phyloP scores from a whole-genome alignment of 2,329 filamentous ascomycete genomes.

The Aspergillus sp. region DNA sequence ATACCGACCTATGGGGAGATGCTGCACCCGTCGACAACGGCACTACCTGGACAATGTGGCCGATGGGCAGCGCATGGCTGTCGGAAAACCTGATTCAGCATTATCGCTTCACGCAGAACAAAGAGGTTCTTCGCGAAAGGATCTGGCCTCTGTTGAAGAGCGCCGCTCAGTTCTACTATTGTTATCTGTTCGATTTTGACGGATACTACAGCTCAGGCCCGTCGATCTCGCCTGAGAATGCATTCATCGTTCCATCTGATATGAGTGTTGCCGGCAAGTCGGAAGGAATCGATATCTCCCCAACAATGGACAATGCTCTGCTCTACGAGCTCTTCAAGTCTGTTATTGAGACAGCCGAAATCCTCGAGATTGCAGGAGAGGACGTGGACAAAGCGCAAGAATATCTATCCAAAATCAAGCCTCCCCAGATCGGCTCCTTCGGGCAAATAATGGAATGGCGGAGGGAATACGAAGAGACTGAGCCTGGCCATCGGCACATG shows the following conservation, averaged over 20 bases:
- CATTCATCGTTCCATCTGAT: slow-evolving; percentile 8
- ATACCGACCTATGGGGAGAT: slow-evolving; percentile 58
- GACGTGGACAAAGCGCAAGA: slow-evolving; percentile 5
- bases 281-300: slow-evolving; percentile 24
- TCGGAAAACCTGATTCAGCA: slow-evolving; percentile 59
- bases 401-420: slow-evolving; percentile 10
- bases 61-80: slow-evolving; percentile 54
- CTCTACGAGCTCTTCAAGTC: slow-evolving; percentile 33
- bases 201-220: slow-evolving; percentile 14
- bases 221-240: slow-evolving; percentile 20
- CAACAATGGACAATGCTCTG: slow-evolving; percentile 47
- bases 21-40: slow-evolving; percentile 49
- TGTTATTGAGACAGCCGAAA: slow-evolving; percentile 1
- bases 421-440: slow-evolving; percentile 18
- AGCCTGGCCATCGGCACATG: slow-evolving; percentile 52
- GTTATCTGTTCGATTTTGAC: slow-evolving; percentile 9
- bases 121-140: slow-evolving; percentile 8
- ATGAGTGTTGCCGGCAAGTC: slow-evolving; percentile 2
- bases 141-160: slow-evolving; percentile 15
- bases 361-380: slow-evolving; percentile 1
- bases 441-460: slow-evolving; percentile 33
- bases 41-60: slow-evolving; percentile 35
- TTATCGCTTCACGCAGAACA: slow-evolving; percentile 50
- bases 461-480: slow-evolving; percentile 37
- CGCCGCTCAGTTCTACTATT: slow-evolving; percentile 11